These are phyloP conservation scores for Colletotrichum godetiae DNA, from an alignment of 2,329 filamentous ascomycete genomes.

Conservation along the genomic window DNA sequence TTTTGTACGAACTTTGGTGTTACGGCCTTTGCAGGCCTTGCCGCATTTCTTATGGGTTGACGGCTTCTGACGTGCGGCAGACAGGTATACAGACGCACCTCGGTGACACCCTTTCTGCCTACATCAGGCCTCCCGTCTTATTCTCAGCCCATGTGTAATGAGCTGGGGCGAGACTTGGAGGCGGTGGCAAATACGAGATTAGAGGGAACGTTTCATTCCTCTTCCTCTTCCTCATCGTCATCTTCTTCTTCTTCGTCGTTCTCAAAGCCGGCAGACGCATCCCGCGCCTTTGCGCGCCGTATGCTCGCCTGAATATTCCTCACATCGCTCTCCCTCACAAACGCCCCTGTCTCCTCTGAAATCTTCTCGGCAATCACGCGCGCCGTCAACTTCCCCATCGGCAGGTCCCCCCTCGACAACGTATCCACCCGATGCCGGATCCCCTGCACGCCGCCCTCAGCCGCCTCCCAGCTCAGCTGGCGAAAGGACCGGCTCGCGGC, in stretches of 20 bases:
- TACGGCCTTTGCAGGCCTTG: background rate
- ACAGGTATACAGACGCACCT: background rate
- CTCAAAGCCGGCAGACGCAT: background rate
- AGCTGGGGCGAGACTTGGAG: no score
- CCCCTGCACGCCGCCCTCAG: no score
- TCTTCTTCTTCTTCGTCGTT: background rate
- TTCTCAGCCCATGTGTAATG: background rate
- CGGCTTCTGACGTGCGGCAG: background rate
- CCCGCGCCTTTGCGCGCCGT: background rate
- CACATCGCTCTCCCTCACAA: background rate
- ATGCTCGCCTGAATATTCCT: background rate
- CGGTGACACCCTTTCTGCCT: background rate
- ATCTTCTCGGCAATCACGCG: background rate
- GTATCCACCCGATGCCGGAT: no score
- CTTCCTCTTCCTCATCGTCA: no score
- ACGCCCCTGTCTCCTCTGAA: background rate
- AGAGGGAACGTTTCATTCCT: background rate
- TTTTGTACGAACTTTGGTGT: background rate
- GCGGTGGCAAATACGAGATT: background rate
- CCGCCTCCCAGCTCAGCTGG: background rate
- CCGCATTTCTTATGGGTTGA: background rate
- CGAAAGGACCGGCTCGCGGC: background rate
- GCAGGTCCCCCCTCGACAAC: background rate
- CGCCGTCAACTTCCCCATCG: background rate
- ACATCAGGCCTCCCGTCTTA: background rate